phyloP scores from a whole-genome alignment of 139 green algal genomes.

The Micromonas pusilla region DNA sequence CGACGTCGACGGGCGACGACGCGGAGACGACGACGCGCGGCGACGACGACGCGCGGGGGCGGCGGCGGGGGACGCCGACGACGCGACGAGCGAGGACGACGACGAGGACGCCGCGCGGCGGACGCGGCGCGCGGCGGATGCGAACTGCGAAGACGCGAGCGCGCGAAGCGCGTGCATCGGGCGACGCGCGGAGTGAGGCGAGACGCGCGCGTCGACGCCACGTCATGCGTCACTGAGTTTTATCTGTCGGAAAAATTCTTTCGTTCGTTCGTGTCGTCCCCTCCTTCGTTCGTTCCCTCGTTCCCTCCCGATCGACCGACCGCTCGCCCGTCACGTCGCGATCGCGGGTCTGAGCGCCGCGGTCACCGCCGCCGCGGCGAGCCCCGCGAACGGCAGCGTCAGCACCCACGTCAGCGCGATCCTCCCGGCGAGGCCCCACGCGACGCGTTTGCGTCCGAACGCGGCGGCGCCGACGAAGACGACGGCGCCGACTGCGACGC shows the following conservation, averaged over 20 bases:
- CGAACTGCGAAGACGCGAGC: too few species aligned
- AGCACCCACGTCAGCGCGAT: conserved; percentile 44
- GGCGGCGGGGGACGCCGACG: too few species aligned
- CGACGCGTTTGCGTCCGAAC: conserved; percentile 13
- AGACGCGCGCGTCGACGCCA: too few species aligned
- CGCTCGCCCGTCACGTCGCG: background rate
- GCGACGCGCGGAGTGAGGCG: too few species aligned
- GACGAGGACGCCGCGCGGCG: too few species aligned
- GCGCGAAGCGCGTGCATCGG: too few species aligned
- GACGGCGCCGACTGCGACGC: conserved; percentile 15
- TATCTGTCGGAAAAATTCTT: too few species aligned
- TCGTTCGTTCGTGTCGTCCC: too few species aligned
- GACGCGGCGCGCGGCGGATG: too few species aligned
- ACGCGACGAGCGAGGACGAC: too few species aligned
- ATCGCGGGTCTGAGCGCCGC: background rate
- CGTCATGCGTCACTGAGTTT: too few species aligned
- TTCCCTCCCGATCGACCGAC: background rate
- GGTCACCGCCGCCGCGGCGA: conserved; percentile 10
- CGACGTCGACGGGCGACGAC: background rate
- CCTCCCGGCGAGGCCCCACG: conserved; percentile 21
- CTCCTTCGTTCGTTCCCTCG: background rate
- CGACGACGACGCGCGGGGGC: background rate
- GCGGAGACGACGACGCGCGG: background rate
- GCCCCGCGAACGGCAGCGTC: conserved; percentile 41
- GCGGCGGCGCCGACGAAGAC: conserved; percentile 13